Percentiles rank a stretch among this genome's conserved stretches.
Conservation (phyloP, 495 filamentous ascomycete genomes). For the Talaromyces stipitatus region DNA sequence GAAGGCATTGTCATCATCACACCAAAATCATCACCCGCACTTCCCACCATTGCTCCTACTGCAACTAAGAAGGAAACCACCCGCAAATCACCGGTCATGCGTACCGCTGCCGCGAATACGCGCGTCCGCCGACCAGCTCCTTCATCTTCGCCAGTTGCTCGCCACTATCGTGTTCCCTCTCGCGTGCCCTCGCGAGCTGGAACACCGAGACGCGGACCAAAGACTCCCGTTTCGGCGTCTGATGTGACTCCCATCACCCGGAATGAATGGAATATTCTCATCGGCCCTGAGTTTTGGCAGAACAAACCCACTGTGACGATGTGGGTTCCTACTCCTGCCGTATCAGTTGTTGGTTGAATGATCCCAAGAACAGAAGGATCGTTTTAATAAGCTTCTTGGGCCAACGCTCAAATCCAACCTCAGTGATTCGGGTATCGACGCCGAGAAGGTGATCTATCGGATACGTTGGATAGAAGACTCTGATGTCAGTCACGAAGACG, state of each 20-base stretch:
- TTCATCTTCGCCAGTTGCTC: background rate
- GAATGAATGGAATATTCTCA: constrained; percentile 41
- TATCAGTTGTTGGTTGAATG: constrained; percentile 14
- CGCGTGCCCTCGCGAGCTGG: constrained; percentile 4
- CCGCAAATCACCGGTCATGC: constrained; percentile 12
- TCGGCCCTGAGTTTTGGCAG: constrained; percentile 23
- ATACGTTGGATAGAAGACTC: background rate
- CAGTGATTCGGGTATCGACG: background rate
- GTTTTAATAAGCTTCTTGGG: background rate
- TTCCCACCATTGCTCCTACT: background rate
- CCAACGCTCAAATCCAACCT: background rate
- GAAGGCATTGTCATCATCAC: constrained; percentile 36
- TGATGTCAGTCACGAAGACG: background rate
- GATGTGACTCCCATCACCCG: constrained; percentile 41
- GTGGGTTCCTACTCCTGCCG: constrained; percentile 35
- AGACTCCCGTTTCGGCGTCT: constrained; percentile 37
- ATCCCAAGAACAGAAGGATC: background rate
- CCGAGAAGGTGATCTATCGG: background rate
- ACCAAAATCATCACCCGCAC: constrained; percentile 1
- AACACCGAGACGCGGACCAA: constrained; percentile 26
- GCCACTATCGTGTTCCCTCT: constrained; percentile 1
- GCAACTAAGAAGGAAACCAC: background rate
- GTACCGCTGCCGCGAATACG: constrained; percentile 7
- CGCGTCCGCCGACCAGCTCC: constrained; percentile 13
- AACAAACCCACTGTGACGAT: constrained; percentile 31